phyloP scores from a whole-genome alignment of 1,284 basidiomycete genomes.

The Pseudozyma pruni region DNA sequence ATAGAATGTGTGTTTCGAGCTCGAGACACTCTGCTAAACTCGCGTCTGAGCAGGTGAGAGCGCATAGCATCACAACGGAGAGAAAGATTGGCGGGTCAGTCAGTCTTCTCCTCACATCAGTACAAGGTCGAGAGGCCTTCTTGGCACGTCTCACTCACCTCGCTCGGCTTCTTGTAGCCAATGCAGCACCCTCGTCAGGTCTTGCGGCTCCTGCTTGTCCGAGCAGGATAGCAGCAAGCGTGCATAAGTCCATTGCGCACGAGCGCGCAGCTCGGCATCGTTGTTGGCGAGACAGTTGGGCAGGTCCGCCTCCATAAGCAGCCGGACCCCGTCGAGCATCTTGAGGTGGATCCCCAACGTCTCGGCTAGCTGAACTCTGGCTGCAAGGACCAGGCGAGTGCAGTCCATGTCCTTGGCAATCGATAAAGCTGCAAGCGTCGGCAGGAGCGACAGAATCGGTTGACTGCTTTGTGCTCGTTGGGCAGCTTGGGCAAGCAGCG shows the following conservation, averaged over 20 bases:
- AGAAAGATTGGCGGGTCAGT: not conserved
- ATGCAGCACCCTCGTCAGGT: constrained; percentile 13
- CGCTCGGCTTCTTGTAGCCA: constrained; percentile 34
- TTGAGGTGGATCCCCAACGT: constrained; percentile 31
- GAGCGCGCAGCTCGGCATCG: constrained; percentile 30
- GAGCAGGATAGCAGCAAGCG: constrained; percentile 33
- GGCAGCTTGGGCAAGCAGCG: constrained; percentile 27
- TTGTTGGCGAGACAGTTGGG: constrained; percentile 26
- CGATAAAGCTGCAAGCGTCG: constrained; percentile 28
- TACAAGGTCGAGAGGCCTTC: not conserved
- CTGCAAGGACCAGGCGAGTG: constrained; percentile 20
- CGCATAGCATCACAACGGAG: not conserved
- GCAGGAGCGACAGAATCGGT: constrained; percentile 28
- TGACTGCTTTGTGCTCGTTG: constrained; percentile 15
- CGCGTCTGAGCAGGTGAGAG: constrained; percentile 17
- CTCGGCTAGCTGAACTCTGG: constrained; percentile 32
- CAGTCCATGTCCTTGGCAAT: constrained; percentile 41
- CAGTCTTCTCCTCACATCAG: not conserved
- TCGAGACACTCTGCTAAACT: constrained; percentile 25
- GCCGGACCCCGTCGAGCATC: constrained; percentile 29
- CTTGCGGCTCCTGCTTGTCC: constrained; percentile 12
- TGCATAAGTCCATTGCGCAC: constrained; percentile 40
- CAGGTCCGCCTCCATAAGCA: constrained; percentile 31
- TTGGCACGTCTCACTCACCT: constrained; percentile 16
- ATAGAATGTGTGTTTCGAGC: constrained; percentile 45